Percentiles rank a stretch among this genome's conserved stretches.
Conservation (phyloP, 257 asterid genomes). For the Leonotis leonurus region DNA sequence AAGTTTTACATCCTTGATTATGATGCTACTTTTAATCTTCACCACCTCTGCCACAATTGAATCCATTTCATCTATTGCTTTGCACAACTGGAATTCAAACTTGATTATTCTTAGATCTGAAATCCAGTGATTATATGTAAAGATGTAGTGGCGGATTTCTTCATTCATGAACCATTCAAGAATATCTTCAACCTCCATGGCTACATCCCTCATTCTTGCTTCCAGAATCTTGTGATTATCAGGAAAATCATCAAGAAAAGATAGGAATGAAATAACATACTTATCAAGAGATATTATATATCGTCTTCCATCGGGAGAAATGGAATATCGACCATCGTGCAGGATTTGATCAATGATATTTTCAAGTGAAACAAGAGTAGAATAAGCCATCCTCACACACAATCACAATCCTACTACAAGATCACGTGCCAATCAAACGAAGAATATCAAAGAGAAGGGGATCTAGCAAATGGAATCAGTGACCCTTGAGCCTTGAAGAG, state of each 20-base stretch:
- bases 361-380: slow-evolving; percentile 4
- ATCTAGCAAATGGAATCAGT: no score
- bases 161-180: neutral
- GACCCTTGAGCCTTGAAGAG: no score
- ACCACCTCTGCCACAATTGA: neutral
- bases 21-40: neutral
- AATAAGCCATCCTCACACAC: slow-evolving; percentile 11
- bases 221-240: neutral
- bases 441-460: neutral
- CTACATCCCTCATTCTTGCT: neutral
- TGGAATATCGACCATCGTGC: neutral
- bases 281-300: neutral
- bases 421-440: neutral
- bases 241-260: neutral
- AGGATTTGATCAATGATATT: neutral
- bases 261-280: neutral
- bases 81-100: neutral
- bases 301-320: neutral
- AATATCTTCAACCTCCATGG: neutral
- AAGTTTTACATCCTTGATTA: neutral
- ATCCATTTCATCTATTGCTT: neutral
- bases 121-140: neutral
- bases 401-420: neutral
- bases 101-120: neutral
- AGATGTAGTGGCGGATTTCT: neutral